These are phyloP conservation scores for Corynascus novoguineensis DNA, from an alignment of 495 filamentous ascomycete species.

Conservation along the genomic window DNA sequence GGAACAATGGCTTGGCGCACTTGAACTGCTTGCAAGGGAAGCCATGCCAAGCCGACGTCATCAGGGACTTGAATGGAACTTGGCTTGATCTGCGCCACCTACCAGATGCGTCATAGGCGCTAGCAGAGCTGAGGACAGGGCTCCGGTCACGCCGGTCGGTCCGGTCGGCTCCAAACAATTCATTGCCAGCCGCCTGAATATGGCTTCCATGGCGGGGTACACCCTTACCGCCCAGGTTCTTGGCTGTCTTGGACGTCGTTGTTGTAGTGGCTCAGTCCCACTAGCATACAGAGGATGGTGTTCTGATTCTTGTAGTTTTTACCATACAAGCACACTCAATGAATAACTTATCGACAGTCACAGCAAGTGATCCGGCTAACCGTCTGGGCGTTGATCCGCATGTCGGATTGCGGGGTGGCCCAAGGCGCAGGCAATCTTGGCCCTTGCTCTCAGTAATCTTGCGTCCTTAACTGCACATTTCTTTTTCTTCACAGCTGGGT, in stretches of 20 bases:
- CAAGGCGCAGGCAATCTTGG: too few species aligned
- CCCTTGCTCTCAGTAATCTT: background rate
- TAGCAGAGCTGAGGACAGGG: background rate
- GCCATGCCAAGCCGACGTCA: slow-evolving; percentile 14
- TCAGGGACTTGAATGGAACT: background rate
- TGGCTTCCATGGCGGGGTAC: background rate
- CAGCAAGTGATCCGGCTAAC: background rate
- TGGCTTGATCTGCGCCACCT: slow-evolving; percentile 13
- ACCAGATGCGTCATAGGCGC: slow-evolving; percentile 15
- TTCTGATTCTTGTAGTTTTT: too few species aligned
- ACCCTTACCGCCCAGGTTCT: slow-evolving; percentile 3
- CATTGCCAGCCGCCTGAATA: background rate
- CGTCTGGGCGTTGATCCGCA: background rate
- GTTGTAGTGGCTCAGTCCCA: too few species aligned
- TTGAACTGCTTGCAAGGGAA: background rate
- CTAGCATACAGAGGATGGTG: too few species aligned
- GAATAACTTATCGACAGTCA: background rate
- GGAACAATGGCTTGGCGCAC: too few species aligned
- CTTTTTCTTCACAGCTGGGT: background rate
- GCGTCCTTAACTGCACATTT: too few species aligned
- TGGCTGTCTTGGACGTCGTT: background rate
- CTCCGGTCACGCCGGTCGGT: background rate
- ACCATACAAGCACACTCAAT: too few species aligned
- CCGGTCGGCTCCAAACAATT: background rate
- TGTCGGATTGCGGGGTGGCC: background rate